Conservation (phyloP, 345 rosid species). For the Fremontodendron californicum region DNA sequence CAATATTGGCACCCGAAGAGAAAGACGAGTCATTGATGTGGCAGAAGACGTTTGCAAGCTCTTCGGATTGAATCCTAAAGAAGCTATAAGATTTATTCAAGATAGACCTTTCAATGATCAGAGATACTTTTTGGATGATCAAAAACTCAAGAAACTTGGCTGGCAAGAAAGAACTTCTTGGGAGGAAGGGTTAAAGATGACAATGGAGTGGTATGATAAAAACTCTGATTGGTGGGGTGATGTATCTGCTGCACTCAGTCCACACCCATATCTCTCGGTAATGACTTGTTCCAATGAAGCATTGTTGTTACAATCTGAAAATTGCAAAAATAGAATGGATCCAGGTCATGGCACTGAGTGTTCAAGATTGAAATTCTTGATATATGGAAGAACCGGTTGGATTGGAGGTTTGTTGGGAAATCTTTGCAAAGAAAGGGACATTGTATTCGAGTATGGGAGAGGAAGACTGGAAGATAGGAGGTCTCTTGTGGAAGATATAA, state of each 20-base stretch:
- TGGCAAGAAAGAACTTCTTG: conserved; percentile 56
- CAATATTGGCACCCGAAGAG: conserved; percentile 55
- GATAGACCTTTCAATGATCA: conserved; percentile 65
- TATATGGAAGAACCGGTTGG: conserved; percentile 61
- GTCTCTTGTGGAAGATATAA: conserved; percentile 41
- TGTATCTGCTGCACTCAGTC: conserved; percentile 52
- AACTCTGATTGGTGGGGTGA: conserved; percentile 67
- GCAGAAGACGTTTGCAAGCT: conserved; percentile 56
- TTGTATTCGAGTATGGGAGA: conserved; percentile 43
- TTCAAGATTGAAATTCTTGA: conserved; percentile 40
- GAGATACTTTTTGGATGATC: conserved; percentile 60
- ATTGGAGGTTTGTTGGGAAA: conserved; percentile 54
- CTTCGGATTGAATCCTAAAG: conserved; percentile 33
- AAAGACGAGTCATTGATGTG: conserved; percentile 56
- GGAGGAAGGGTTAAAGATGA: conserved; percentile 54
- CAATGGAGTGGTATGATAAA: conserved; percentile 55
- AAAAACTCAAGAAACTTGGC: conserved; percentile 55
- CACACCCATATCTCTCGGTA: conserved; percentile 39
- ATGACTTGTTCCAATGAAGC: conserved; percentile 15
- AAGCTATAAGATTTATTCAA: conserved; percentile 40
- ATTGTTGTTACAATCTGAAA: conserved; percentile 7
- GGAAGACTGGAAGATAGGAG: conserved; percentile 52
- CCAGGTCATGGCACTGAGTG: not conserved
- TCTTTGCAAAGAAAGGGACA: conserved; percentile 37
- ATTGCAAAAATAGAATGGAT: not conserved